Percentiles rank a stretch among this genome's conserved stretches.
Conservation (phyloP, 805 yeast species). For the Saturnispora quitensis region DNA sequence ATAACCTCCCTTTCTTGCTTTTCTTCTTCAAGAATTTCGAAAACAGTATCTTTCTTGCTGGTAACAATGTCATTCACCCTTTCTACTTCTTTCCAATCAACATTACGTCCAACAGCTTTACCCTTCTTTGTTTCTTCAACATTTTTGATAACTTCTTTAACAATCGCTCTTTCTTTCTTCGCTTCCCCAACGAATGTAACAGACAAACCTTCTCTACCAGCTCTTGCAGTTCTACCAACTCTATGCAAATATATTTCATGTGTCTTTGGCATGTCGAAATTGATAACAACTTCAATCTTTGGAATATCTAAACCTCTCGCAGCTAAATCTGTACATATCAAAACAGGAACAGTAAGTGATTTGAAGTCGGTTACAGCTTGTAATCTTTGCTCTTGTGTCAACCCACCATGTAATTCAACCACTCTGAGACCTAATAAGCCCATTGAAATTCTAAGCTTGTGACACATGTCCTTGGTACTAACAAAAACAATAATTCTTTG, state of each 20-base stretch:
- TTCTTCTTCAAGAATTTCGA: slow-evolving; percentile 80
- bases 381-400: slow-evolving; percentile 89
- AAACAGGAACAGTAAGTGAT: slow-evolving; percentile 70
- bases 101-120: slow-evolving; percentile 78
- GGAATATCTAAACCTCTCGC: slow-evolving; percentile 99
- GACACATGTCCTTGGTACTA: slow-evolving; percentile 85
- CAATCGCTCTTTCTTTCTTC: slow-evolving; percentile 77
- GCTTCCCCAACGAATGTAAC: slow-evolving; percentile 92
- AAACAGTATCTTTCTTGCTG: slow-evolving; percentile 48
- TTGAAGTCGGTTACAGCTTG: slow-evolving; percentile 76
- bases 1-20: slow-evolving; percentile 78
- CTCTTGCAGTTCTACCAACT: slow-evolving; percentile 99
- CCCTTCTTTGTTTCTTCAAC: slow-evolving; percentile 39
- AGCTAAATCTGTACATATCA: slow-evolving; percentile 95
- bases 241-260: slow-evolving; percentile 91
- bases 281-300: slow-evolving; percentile 88
- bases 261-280: slow-evolving; percentile 91
- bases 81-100: slow-evolving; percentile 85
- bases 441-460: slow-evolving; percentile 64
- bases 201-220: slow-evolving; percentile 92
- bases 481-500: slow-evolving; percentile 85
- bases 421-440: slow-evolving; percentile 72
- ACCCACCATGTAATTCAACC: slow-evolving; percentile 74
- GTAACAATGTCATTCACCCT: slow-evolving; percentile 52
- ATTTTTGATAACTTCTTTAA: slow-evolving; percentile 79